A percentile compares a stretch with the other conserved stretches of the same genome.
Evolutionary conservation across 169 alveolate genomes (phyloP).

Genomic region (Cryptosporidium canis): DNA sequence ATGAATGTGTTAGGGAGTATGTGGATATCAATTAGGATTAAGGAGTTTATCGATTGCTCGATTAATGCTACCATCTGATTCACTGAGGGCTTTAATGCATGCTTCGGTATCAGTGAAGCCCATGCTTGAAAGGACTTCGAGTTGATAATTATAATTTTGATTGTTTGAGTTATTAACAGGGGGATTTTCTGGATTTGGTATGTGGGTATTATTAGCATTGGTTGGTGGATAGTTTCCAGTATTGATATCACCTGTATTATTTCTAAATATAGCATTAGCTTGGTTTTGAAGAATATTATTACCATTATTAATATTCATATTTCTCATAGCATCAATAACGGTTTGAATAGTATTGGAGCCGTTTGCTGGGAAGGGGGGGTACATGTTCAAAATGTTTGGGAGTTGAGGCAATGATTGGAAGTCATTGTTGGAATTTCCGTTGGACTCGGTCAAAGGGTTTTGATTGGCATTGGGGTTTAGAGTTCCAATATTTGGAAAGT

Average conservation of each 20-base stretch:
- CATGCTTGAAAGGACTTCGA: constrained; percentile 81
- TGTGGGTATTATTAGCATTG: not conserved
- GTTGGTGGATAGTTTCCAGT: no score
- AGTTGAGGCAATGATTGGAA: not conserved
- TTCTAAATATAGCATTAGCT: not conserved
- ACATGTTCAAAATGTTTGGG: constrained; percentile 3
- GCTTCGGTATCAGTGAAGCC: constrained; percentile 83
- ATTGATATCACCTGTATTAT: not conserved
- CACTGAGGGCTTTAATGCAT: constrained; percentile 82
- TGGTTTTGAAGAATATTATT: not conserved
- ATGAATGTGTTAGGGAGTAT: not conserved
- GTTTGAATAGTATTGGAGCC: constrained; percentile 13
- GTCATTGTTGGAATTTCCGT: not conserved
- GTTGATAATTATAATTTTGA: constrained; percentile 73
- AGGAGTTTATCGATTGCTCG: constrained; percentile 82
- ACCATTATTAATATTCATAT: constrained; percentile 12
- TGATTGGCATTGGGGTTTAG: not conserved
- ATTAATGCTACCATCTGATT: constrained; percentile 84
- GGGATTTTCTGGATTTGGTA: constrained; percentile 11
- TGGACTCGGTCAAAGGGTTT: not conserved
- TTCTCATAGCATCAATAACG: constrained; percentile 70
- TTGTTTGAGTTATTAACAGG: not conserved
- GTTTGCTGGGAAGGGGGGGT: not conserved
- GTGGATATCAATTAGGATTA: constrained; percentile 26
- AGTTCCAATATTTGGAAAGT: constrained; percentile 6